A percentile compares a stretch with the other conserved stretches of the same genome.
Conservation (phyloP, 2,329 filamentous ascomycete species). For the Cladophialophora chaetospira region DNA sequence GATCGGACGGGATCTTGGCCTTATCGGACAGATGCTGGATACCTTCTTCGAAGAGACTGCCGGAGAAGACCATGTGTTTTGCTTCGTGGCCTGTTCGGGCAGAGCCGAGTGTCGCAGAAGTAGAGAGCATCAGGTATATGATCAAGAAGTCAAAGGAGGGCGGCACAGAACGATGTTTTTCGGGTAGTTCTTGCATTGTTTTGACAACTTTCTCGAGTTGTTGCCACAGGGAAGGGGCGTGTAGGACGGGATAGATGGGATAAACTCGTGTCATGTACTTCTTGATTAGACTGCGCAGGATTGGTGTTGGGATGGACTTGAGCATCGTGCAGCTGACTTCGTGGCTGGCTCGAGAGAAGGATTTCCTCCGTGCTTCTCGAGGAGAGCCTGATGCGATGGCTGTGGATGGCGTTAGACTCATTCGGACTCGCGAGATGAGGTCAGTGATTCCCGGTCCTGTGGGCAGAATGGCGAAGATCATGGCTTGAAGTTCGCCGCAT, state of each 20-base stretch:
- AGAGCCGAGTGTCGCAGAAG: constrained; percentile 38
- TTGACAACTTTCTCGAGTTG: constrained; percentile 34
- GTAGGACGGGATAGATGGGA: constrained; percentile 37
- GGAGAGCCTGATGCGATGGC: constrained; percentile 30
- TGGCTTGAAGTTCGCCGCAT: constrained; percentile 35
- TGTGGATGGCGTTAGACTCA: constrained; percentile 39
- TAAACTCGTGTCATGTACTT: constrained; percentile 39
- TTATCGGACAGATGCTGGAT: constrained; percentile 38
- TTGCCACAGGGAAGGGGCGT: constrained; percentile 35
- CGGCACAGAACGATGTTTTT: constrained; percentile 27
- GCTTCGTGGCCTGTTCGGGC: constrained; percentile 38
- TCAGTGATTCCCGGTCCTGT: constrained; percentile 37
- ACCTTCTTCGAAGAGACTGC: constrained; percentile 39
- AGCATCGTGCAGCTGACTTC: constrained; percentile 33
- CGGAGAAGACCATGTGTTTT: constrained; percentile 38
- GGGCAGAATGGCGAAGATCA: constrained; percentile 37
- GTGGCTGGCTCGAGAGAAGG: constrained; percentile 24
- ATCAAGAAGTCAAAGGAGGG: constrained; percentile 39
- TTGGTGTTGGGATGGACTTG: constrained; percentile 32
- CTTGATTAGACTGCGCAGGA: constrained; percentile 35
- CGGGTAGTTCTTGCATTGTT: constrained; percentile 30
- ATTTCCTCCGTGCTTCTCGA: constrained; percentile 27
- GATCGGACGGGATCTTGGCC: constrained; percentile 35
- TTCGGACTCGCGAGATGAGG: constrained; percentile 37
- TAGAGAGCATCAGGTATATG: constrained; percentile 39